phyloP scores from a whole-genome alignment of 1,284 basidiomycete species.

The Ustilago hordei region DNA sequence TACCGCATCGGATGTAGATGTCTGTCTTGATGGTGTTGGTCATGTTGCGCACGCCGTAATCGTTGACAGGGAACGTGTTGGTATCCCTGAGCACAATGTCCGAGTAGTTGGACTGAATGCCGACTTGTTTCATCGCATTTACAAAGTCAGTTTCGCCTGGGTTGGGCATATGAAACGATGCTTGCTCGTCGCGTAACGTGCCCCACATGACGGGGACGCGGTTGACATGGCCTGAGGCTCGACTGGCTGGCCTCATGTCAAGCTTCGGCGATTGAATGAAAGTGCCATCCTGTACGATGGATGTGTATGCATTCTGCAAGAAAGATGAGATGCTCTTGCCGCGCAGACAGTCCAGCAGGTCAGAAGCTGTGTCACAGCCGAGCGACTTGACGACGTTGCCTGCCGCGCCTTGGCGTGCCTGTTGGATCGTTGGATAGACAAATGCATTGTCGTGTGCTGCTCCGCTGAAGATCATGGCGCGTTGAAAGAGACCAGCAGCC shows the following conservation, averaged over 20 bases:
- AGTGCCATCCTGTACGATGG: conserved; percentile 40
- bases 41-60: conserved; percentile 43
- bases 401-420: conserved; percentile 20
- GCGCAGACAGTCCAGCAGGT: conserved; percentile 50
- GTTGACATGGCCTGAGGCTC: conserved; percentile 38
- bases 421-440: conserved; percentile 23
- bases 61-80: conserved; percentile 30
- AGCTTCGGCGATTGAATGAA: conserved; percentile 36
- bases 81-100: conserved; percentile 38
- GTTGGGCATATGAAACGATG: conserved; percentile 45
- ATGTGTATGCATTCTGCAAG: conserved; percentile 14
- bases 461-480: conserved; percentile 40
- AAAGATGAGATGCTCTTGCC: conserved; percentile 26
- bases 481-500: conserved; percentile 40
- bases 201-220: conserved; percentile 55
- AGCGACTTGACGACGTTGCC: conserved; percentile 30
- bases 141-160: conserved; percentile 37
- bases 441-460: conserved; percentile 31
- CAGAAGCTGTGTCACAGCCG: conserved; percentile 33
- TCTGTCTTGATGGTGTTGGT: conserved; percentile 46
- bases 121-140: conserved; percentile 39
- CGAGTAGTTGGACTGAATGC: conserved; percentile 40
- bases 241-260: conserved; percentile 35
- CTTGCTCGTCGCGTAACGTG: conserved; percentile 55
- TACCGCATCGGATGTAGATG: conserved; percentile 42